Evolutionary conservation across 495 filamentous ascomycete genomes (phyloP).

Genomic region (Lasiosphaeria hispida): DNA sequence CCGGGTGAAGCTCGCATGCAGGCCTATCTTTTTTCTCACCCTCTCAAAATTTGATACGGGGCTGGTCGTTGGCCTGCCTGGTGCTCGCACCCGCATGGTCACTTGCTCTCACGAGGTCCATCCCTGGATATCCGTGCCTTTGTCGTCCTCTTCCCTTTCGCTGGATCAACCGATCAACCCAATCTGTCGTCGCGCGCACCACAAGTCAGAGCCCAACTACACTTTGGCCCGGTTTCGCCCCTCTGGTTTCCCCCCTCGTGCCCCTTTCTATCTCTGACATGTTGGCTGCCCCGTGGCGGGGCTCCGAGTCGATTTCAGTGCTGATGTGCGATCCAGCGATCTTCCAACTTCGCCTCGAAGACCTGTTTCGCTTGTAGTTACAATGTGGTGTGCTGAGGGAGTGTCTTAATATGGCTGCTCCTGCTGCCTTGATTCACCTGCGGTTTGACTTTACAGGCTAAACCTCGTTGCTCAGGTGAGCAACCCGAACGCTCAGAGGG

Average conservation of each 20-base stretch:
- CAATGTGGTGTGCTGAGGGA: not conserved
- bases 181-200: no score
- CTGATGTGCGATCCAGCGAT: not conserved
- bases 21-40: not conserved
- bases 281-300: no score
- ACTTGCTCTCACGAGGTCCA: no score
- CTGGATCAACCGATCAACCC: no score
- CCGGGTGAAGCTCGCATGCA: conserved; percentile 4
- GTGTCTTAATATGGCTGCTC: conserved; percentile 12
- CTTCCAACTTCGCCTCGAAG: not conserved
- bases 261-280: no score
- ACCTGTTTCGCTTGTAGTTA: conserved; percentile 1
- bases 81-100: no score
- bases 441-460: conserved; percentile 17
- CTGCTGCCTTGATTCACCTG: conserved; percentile 13
- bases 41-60: not conserved
- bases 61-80: not conserved
- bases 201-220: no score
- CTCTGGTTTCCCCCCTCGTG: no score
- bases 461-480: not conserved
- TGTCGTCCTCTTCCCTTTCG: no score
- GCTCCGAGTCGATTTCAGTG: no score
- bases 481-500: not conserved
- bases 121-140: no score
- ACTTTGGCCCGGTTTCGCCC: no score